Base-by-base conservation (phyloP, 2,329 filamentous ascomycete genomes). In the Pezicula carpinea region DNA sequence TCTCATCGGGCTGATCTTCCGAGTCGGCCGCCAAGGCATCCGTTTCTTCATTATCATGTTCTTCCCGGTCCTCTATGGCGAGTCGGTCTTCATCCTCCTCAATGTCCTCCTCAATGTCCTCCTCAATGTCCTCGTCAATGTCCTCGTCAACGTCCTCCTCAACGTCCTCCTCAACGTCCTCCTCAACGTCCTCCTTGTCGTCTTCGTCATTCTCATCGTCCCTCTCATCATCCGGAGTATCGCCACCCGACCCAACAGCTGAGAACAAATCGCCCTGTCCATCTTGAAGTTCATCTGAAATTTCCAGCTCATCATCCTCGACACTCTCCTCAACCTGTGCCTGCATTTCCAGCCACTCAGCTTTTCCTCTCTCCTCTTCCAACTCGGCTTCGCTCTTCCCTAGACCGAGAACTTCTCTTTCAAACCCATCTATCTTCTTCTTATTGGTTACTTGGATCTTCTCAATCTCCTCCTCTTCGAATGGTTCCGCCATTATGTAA, bases 401-500 rank as follows among this genome's bases (percentile, higher is more conserved):
- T 2, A 82, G 55, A 7, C 75, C 80, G 36, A 83, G 69, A 14
- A 89, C 75, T 13, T 74, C 67, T 33, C 72, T 74, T 64, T 95
- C 85, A 55, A 88, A 88, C 11, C 77, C 77, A 40, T 85, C 81
- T 18, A 90, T 76, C 29, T 79, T 77, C 15, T 73, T 78, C 53
- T 80, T 79, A 48, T 79, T 82, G 13, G 74, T 74, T 18, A 73
- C 77, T 63, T 97, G 92, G n/a, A 93, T 87, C 11, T 69, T 66
- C 15, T 85, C 71, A 52, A 95, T 88, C 44, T 89, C 75, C 5
- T 83, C 76, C 5, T 87, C 77, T 0, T 78, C 79, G 44, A 97
- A 83, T 3, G 93, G 91, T 64, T 95, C 86, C 13, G 85, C 91
- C 61, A 96, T 95, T 44, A 97, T 81, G 61, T 95, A 92, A 80